Conservation (phyloP, 371 early-diverging fungal species). For the Rhizomucor miehei region DNA sequence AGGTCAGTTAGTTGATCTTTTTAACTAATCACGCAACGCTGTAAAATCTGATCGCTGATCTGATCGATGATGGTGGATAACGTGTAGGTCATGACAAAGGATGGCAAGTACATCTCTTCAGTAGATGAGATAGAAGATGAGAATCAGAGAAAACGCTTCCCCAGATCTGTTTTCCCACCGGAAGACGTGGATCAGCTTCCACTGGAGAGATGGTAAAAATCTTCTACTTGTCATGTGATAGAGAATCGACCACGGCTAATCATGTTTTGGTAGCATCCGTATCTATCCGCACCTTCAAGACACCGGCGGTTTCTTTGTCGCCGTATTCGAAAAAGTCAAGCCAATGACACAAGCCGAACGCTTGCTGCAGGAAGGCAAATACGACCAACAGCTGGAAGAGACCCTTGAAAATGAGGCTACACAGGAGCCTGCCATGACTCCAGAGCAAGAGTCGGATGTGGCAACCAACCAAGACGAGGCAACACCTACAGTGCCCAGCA, state of each 20-base stretch:
- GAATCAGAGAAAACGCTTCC: constrained; percentile 43
- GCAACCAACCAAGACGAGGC: not conserved
- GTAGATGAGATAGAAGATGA: constrained; percentile 58
- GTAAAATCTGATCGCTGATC: no score
- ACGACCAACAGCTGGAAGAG: no score
- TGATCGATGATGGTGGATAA: not conserved
- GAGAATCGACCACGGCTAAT: not conserved
- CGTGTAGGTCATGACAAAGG: constrained; percentile 47
- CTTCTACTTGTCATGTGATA: no score
- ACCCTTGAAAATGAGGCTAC: no score
- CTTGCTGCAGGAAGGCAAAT: not conserved
- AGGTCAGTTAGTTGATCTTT: constrained; percentile 44
- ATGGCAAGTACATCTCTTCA: constrained; percentile 53
- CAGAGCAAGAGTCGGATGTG: constrained; percentile 11
- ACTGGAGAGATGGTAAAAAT: constrained; percentile 82
- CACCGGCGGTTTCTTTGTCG: constrained; percentile 99
- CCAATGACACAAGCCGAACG: constrained; percentile 59
- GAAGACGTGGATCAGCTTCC: constrained; percentile 65
- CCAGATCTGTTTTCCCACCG: constrained; percentile 72
- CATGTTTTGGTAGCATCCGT: constrained; percentile 59
- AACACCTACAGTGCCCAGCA: constrained; percentile 17
- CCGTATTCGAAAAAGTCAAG: constrained; percentile 89
- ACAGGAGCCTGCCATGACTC: not conserved
- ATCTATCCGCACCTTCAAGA: constrained; percentile 96
- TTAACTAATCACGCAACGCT: no score